Evolutionary conservation across 257 asterid genomes (phyloP).

Genomic region (Solanum appendiculatum): DNA sequence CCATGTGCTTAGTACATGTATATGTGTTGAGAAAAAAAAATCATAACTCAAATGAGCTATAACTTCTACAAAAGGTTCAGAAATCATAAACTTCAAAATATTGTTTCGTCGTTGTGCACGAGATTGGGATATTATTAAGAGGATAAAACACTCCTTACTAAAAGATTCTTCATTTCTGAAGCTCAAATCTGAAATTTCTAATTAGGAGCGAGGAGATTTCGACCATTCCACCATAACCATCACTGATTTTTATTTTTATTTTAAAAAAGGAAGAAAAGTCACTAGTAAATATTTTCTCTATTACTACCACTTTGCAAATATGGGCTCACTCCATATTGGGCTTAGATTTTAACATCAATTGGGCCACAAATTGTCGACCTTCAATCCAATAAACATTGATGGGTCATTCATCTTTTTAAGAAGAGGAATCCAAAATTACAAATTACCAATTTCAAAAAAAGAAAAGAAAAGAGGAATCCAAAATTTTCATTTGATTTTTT

Average conservation of each 20-base stretch:
- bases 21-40: neutral
- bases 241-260: no score
- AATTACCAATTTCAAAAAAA: no score
- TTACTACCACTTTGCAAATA: neutral
- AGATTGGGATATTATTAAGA: neutral
- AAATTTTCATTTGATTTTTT: neutral
- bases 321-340: neutral
- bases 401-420: neutral
- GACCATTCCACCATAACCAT: neutral
- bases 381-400: neutral
- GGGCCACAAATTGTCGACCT: neutral
- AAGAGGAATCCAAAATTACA: neutral
- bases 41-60: neutral
- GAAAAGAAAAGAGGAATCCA: neutral
- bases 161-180: neutral
- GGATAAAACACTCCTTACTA: neutral
- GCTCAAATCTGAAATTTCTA: neutral
- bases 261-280: neutral
- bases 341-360: neutral
- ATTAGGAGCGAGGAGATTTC: neutral
- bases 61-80: neutral
- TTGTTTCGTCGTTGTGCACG: neutral
- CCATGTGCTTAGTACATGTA: neutral
- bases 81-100: neutral
- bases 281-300: neutral